Conservation (phyloP, 148 eudicot species). For the Spergularia marina region DNA sequence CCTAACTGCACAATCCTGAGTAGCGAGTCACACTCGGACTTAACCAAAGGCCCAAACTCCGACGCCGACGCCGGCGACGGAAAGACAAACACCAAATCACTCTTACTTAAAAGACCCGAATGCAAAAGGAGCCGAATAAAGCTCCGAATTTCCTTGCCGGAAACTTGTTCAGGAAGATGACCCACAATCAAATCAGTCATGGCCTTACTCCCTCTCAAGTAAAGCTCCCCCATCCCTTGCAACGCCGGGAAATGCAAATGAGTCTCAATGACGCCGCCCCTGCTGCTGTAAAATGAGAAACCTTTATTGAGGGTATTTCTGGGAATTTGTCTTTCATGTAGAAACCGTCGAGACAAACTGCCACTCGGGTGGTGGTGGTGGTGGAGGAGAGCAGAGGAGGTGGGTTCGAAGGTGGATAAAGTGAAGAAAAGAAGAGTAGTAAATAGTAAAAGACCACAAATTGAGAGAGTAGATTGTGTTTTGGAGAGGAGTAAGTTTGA, state of each 20-base stretch:
- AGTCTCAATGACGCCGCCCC: not conserved
- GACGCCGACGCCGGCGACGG: slow-evolving; percentile 26
- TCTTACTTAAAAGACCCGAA: slow-evolving; percentile 39
- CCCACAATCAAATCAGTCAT: slow-evolving; percentile 62
- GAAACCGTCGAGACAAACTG: slow-evolving; percentile 10
- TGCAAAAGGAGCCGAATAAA: slow-evolving; percentile 45
- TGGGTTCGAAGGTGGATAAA: slow-evolving; percentile 62
- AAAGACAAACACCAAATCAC: slow-evolving; percentile 51
- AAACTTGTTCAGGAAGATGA: slow-evolving; percentile 43
- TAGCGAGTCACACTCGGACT: slow-evolving; percentile 46
- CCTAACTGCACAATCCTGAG: slow-evolving; percentile 29
- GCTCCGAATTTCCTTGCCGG: slow-evolving; percentile 23
- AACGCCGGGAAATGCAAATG: slow-evolving; percentile 37
- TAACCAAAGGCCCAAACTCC: slow-evolving; percentile 23
- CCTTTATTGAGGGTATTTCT: not conserved
- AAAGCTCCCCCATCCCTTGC: slow-evolving; percentile 69
- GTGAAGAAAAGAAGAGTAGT: slow-evolving; percentile 61
- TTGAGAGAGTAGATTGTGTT: slow-evolving; percentile 64
- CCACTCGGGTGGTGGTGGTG: slow-evolving; percentile 12
- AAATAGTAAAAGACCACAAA: slow-evolving; percentile 63
- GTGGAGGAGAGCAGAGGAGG: slow-evolving; percentile 14
- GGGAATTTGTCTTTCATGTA: slow-evolving; percentile 2
- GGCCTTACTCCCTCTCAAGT: slow-evolving; percentile 47
- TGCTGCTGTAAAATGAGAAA: not conserved
- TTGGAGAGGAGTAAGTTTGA: slow-evolving; percentile 34